Conservation (phyloP, 2,329 filamentous ascomycete species). For the Graphium sp. region DNA sequence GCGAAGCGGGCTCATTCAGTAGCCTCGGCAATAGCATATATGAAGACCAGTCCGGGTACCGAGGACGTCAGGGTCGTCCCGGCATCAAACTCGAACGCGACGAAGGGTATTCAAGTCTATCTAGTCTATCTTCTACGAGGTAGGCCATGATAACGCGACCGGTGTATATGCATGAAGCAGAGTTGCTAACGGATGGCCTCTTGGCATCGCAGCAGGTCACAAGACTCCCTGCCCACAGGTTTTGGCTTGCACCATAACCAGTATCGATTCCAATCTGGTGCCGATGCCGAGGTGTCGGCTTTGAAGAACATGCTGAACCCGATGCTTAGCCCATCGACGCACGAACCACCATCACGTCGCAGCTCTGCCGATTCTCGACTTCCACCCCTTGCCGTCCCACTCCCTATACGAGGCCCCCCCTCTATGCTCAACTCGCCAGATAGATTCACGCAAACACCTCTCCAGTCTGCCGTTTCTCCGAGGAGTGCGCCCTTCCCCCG, state of each 20-base stretch:
- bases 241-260: slow-evolving; percentile 33
- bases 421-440: slow-evolving; percentile 24
- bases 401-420: slow-evolving; percentile 19
- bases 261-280: slow-evolving; percentile 27
- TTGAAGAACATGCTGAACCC: slow-evolving; percentile 40
- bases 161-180: slow-evolving; percentile 7
- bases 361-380: slow-evolving; percentile 20
- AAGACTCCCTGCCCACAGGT: slow-evolving; percentile 21
- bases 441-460: slow-evolving; percentile 25
- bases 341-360: slow-evolving; percentile 18
- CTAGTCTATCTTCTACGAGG: slow-evolving; percentile 22
- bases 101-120: slow-evolving; percentile 25
- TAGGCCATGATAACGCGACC: slow-evolving; percentile 8
- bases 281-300: slow-evolving; percentile 28
- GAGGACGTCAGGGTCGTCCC: slow-evolving; percentile 11
- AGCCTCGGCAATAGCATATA: slow-evolving; percentile 23
- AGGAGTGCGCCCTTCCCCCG: slow-evolving; percentile 26
- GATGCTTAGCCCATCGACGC: slow-evolving; percentile 20
- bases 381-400: slow-evolving; percentile 28
- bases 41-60: too few species aligned
- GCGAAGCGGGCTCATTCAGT: slow-evolving; percentile 3
- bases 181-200: background rate
- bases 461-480: slow-evolving; percentile 29
- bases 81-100: slow-evolving; percentile 14
- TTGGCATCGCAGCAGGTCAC: slow-evolving; percentile 14